phyloP scores from a whole-genome alignment of 1,139 yeast species.

The Meyerozyma athensensis region DNA sequence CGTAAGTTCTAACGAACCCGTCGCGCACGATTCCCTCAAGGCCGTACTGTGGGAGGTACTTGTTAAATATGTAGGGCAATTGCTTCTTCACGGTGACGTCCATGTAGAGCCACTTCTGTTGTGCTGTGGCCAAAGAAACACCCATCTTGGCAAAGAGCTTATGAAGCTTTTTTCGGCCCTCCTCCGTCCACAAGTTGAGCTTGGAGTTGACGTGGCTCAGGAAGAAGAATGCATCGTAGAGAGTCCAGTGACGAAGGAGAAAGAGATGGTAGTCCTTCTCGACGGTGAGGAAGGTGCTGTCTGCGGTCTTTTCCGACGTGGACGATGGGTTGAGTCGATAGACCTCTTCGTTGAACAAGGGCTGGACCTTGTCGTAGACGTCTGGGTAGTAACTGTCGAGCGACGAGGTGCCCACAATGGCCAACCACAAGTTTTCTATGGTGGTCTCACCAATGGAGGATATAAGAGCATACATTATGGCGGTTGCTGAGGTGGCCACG shows the following conservation, averaged over 20 bases:
- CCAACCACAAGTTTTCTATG: constrained; percentile 73
- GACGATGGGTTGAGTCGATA: constrained; percentile 49
- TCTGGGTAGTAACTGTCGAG: constrained; percentile 72
- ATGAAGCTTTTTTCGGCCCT: constrained; percentile 80
- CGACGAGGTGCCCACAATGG: constrained; percentile 86
- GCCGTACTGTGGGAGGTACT: constrained; percentile 71
- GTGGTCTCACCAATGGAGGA: constrained; percentile 63
- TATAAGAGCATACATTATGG: constrained; percentile 74
- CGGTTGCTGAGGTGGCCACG: constrained; percentile 67
- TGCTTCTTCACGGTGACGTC: constrained; percentile 74
- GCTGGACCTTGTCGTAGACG: constrained; percentile 68
- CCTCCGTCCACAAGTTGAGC: constrained; percentile 84
- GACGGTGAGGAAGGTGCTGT: constrained; percentile 57
- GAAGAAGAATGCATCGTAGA: constrained; percentile 86
- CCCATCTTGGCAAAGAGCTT: constrained; percentile 97
- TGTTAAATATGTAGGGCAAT: constrained; percentile 62
- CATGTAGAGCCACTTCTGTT: constrained; percentile 91
- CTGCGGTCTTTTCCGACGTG: constrained; percentile 47
- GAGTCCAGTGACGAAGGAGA: constrained; percentile 85
- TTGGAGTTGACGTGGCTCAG: constrained; percentile 88
- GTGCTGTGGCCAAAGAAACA: constrained; percentile 79
- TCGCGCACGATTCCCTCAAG: constrained; percentile 78
- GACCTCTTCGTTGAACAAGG: constrained; percentile 80
- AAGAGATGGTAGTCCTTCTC: constrained; percentile 87
- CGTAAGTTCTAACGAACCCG: constrained; percentile 82